Evolutionary conservation across 2,329 filamentous ascomycete genomes (phyloP), one percentile per base, ranked within the genome.

Genomic region (Elsinoe necatrix): DNA sequence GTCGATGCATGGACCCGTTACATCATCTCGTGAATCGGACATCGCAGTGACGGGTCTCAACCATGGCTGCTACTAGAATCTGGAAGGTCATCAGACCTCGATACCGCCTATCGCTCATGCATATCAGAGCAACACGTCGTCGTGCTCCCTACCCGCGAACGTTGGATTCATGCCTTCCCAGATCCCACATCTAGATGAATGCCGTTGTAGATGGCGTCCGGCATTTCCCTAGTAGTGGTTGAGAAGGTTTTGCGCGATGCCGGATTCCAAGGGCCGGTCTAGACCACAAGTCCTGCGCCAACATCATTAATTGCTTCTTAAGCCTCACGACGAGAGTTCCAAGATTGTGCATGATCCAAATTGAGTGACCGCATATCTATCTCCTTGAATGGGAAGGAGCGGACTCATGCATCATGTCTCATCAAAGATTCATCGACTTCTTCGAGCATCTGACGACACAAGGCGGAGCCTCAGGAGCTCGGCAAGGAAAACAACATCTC

Each of bases 21-120:
- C 48, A 52, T 52, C 48, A 39, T 39, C 25, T 37, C 31, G 48
- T 52, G 39, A 35, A 52, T 52, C 48, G 48, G 48, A 52, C 48
- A 25, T 52, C 45, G 45, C 16, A 25, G 12, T 11, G 23, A 31
- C 39, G 45, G 20, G 7, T 23, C 18, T n/a, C 16, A 52, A 52
- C 48, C 48, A 27, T 50, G 45, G 31, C 45, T 37, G 14, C 48
- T 52, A 31, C 31, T 31, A 39, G 18, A 39, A 37, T 52, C 20
- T 23, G 48, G 29, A 52, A 52, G 48, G 48, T 52, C 25, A 50
- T 31, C 14, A 31, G 45, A 11, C n/a, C n/a, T 9, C 25, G 16
- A n/a, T 14, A 31, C n/a, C n/a, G n/a, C n/a, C n/a, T 18, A 16
- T 16, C 45, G 29, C n/a, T 25, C 25, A 29, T 34, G 23, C 23